phyloP scores from a whole-genome alignment of 2,329 filamentous ascomycete species.

The Ophiostoma sp. region DNA sequence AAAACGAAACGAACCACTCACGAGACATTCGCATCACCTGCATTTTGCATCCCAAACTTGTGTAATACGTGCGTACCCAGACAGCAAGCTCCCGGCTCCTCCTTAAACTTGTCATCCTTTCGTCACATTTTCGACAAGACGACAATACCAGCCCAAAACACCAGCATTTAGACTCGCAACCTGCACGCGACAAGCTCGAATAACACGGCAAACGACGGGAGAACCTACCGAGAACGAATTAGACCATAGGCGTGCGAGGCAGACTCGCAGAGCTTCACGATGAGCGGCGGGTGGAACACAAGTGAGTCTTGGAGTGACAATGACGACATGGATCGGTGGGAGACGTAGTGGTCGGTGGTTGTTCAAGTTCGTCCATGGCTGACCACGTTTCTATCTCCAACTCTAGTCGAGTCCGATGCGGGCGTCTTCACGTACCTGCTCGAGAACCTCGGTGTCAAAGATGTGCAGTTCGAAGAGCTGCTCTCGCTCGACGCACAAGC shows the following conservation, averaged over 20 bases:
- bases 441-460: slow-evolving; percentile 83
- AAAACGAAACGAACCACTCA: neutral
- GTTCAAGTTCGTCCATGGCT: neutral
- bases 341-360: neutral
- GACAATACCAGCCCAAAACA: neutral
- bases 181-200: neutral
- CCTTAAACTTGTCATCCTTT: neutral
- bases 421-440: slow-evolving; percentile 97
- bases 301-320: slow-evolving; percentile 50
- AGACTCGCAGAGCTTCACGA: slow-evolving; percentile 28
- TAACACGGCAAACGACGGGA: neutral
- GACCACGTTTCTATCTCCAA: neutral
- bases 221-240: no score
- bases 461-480: slow-evolving; percentile 96
- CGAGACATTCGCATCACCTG: slow-evolving; percentile 6
- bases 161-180: neutral
- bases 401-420: slow-evolving; percentile 83
- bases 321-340: neutral
- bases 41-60: neutral
- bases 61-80: slow-evolving; percentile 8
- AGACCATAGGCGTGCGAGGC: neutral
- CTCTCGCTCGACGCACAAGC: slow-evolving; percentile 79
- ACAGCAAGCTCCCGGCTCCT: neutral
- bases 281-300: slow-evolving; percentile 79
- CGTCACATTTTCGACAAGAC: neutral